Base-by-base conservation (phyloP, 1,284 basidiomycete species). In the Microbotryomycetes sp. region DNA sequence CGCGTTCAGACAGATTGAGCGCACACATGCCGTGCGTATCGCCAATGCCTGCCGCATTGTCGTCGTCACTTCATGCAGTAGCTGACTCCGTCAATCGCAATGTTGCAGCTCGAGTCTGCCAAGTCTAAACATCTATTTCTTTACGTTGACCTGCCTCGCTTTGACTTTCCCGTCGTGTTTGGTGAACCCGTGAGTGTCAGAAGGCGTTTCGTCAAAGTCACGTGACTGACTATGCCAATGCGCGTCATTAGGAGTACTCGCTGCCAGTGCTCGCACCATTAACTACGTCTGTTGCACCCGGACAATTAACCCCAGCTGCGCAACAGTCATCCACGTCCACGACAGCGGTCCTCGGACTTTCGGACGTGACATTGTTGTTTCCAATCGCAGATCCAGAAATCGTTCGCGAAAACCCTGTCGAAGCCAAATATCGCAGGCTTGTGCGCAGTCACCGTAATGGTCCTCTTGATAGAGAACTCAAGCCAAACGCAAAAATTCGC, bases 81-180 rank as follows among this genome's bases (percentile, higher is more conserved):
- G n/a, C n/a, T n/a, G n/a, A n/a, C n/a, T n/a, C n/a, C n/a, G n/a
- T n/a, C n/a, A n/a, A n/a, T n/a, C n/a, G n/a, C n/a, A n/a, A n/a
- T n/a, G 6, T 15, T 9, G 7, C 69, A 92, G 89, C 84, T 84
- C 6, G 91, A 93, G 75, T 85, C 89, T 0, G 84, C 85, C 71
- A 92, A 91, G 74, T 93, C 90, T 0, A 84, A 92, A 63, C 88
- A 89, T 70, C 79, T 96, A 26, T 97, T 90, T 72, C 81, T 98
- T 4, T 97, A 97, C 74, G 85, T 98, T 50, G 94, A 98, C 76
- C 76, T 98, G 42, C 96, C 94, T 0, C 83, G 90, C n/a, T 98
- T 97, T 72, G 94, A 97, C 74, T 93, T 97, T 73, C 94, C 96
- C 0, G 86, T 99, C n/a, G 87, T 98, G 51, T 99, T 89, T 75